Evolutionary conservation across 2,329 filamentous ascomycete species (phyloP).

Genomic region (Penicillium verrucosum): DNA sequence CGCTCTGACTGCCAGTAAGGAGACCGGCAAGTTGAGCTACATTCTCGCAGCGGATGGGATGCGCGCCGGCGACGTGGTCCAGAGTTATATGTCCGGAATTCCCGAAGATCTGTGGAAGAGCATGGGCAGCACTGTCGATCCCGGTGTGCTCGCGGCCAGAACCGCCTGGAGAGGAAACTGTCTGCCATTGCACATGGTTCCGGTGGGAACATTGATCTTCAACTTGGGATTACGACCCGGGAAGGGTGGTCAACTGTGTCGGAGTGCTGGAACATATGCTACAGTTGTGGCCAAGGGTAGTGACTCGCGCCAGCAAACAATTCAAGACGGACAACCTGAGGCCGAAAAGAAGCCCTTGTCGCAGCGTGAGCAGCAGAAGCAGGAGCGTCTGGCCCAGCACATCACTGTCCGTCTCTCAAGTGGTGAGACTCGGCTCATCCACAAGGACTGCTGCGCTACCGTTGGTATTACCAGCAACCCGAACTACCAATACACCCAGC

Average conservation of each 20-base stretch:
- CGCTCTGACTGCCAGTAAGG: conserved; percentile 73
- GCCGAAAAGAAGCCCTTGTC: conserved; percentile 35
- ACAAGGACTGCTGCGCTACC: conserved; percentile 89
- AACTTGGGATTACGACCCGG: conserved; percentile 74
- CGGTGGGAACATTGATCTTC: conserved; percentile 87
- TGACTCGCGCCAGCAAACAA: conserved; percentile 53
- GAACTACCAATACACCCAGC: conserved; percentile 81
- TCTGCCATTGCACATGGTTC: conserved; percentile 91
- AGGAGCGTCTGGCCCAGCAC: conserved; percentile 66
- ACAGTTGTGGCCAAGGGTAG: conserved; percentile 83
- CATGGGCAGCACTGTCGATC: conserved; percentile 91
- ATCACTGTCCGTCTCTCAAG: conserved; percentile 86
- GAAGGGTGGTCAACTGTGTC: conserved; percentile 82
- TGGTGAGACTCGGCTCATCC: conserved; percentile 84
- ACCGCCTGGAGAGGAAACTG: conserved; percentile 95
- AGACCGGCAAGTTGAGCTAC: conserved; percentile 75
- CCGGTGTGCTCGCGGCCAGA: conserved; percentile 90
- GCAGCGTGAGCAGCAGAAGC: conserved; percentile 39
- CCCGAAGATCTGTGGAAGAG: conserved; percentile 79
- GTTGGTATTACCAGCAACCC: conserved; percentile 92
- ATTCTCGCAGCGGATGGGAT: conserved; percentile 95
- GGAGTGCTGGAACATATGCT: conserved; percentile 89
- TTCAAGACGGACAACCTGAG: conserved; percentile 51
- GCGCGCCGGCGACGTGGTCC: conserved; percentile 82
- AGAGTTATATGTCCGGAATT: conserved; percentile 89